Evolutionary conservation across 768 basidiomycete genomes (phyloP), one percentile per base, ranked within the genome.

Genomic region (Mycena albidolilacea): DNA sequence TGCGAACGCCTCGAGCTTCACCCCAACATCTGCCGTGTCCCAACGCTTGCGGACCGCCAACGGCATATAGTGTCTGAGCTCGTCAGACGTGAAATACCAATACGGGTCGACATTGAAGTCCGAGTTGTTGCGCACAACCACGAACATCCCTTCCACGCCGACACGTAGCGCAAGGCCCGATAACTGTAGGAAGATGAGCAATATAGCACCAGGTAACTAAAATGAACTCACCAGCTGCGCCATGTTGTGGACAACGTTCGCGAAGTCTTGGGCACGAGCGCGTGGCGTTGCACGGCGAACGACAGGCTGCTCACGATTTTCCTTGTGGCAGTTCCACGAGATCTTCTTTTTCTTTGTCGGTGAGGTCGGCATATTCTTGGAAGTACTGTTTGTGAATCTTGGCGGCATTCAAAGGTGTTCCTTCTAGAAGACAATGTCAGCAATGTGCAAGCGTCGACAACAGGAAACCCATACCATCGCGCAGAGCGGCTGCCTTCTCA

Each of bases 111-210:
- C 2, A 8, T 65, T 4, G 38, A 39, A 65, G 38, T 65, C 64
- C 0, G 50, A 11, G 14, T 23, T 65, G 52, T 38, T 65, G 5
- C 64, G 50, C 1, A 55, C 64, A 19, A 65, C n/a, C 7, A 17
- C 7, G 23, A 65, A 65, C 21, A 65, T 55, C 5, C 48, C 64
- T 11, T 65, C 38, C 6, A 55, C 38, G 10, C 64, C 52, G 12
- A 65, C 64, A 3, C 64, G 64, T 0, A 17, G 5, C 12, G 37
- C 15, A 5, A 64, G 46, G 10, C 46, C 46, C 0, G 14, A 37
- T 7, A 64, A 7, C 60, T 64, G 14, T 0, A 17, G 61, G 5
- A 39, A 12, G 59, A 1, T 23, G 7, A 8, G 9, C 15, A 54
- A 23, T 7, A 21, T n/a, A 50, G 46, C 19, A 7, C 3, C 7